Evolutionary conservation across 2,329 filamentous ascomycete species (phyloP).

Genomic region (Stagonosporopsis cucurbitacearum): DNA sequence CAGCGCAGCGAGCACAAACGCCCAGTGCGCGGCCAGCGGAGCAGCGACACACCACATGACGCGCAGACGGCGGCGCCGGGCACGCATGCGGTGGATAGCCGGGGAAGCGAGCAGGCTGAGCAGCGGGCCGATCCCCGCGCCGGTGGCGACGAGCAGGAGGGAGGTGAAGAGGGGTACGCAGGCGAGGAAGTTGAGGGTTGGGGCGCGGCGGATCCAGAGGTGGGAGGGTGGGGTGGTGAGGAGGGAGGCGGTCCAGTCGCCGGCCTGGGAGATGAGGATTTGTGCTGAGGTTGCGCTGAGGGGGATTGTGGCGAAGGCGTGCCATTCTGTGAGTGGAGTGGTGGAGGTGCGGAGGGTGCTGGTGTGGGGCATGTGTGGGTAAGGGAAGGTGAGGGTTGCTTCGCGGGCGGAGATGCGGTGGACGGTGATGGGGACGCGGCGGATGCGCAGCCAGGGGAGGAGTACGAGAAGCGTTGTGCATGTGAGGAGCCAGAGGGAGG

Average conservation of each 20-base stretch:
- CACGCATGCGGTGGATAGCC: conserved; percentile 13
- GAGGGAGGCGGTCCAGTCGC: conserved; percentile 43
- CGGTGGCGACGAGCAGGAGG: conserved; percentile 31
- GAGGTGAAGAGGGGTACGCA: conserved; percentile 26
- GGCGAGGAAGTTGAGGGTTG: conserved; percentile 30
- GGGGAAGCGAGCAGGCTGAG: conserved; percentile 27
- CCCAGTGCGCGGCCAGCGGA: conserved; percentile 22
- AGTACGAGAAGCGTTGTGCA: conserved; percentile 70
- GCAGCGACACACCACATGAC: conserved; percentile 30
- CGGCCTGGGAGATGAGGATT: conserved; percentile 43
- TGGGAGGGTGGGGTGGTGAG: conserved; percentile 18
- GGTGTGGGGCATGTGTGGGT: conserved; percentile 31
- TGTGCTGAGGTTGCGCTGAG: conserved; percentile 25
- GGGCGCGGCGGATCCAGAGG: conserved; percentile 28
- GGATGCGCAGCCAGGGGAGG: conserved; percentile 75
- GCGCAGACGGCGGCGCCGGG: conserved; percentile 2
- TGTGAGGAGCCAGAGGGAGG: conserved; percentile 69
- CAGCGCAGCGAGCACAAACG: conserved; percentile 21
- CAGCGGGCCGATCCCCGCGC: conserved; percentile 33
- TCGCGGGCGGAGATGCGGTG: conserved; percentile 75
- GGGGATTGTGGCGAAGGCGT: conserved; percentile 48
- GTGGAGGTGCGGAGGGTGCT: conserved; percentile 27
- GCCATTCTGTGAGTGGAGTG: conserved; percentile 43
- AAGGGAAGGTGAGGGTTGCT: conserved; percentile 64
- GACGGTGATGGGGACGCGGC: conserved; percentile 68